Evolutionary conservation across 768 basidiomycete genomes (phyloP), one percentile per base, ranked within the genome.

Genomic region (Tephrocybe sp.): DNA sequence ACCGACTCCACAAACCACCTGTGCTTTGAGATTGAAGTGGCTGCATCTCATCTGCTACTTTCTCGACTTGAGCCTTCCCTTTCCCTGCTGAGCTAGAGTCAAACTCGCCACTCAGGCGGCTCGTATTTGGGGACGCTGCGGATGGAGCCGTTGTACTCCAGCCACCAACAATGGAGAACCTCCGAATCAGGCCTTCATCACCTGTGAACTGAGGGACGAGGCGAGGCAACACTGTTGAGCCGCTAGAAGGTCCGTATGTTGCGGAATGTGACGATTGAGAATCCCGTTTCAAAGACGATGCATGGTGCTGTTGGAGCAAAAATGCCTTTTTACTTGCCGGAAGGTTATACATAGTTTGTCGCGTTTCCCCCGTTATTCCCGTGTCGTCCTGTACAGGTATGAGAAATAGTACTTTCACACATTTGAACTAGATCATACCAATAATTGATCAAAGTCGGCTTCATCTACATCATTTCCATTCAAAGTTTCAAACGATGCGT

Each of bases 131-230:
- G 3, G 69, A 56, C 3, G 67, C 60, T 13, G 63, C 60, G 12
- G 75, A 64, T 30, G 75, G 63, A 9, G 75, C 62, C 28, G 70
- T 56, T 40, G 58, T 60, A 12, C 83, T 77, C 86, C 88, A 88
- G 2, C 78, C 78, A 12, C 78, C 78, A 7, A 77, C 65, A 1
- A 86, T 71, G 0, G 87, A 90, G 40, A 87, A 78, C 15, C 88
- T 80, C 47, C 79, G 83, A 62, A 89, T 80, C 13, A 87, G 56
- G 28, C 80, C 69, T n/a, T 74, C 68, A 52, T 87, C 86, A 8
- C 89, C 87, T n/a, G 86, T 87, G 2, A 88, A 66, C 53, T 90
- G 88, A 21, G 89, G 87, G 28, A 83, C 79, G 8, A 91, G 72
- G 21, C 79, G 79, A 40, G 87, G 83, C 3, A 89, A 62, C n/a